Evolutionary conservation across 2,329 filamentous ascomycete genomes (phyloP), one percentile per base, ranked within the genome.

Genomic region (Fusarium miscanthi): DNA sequence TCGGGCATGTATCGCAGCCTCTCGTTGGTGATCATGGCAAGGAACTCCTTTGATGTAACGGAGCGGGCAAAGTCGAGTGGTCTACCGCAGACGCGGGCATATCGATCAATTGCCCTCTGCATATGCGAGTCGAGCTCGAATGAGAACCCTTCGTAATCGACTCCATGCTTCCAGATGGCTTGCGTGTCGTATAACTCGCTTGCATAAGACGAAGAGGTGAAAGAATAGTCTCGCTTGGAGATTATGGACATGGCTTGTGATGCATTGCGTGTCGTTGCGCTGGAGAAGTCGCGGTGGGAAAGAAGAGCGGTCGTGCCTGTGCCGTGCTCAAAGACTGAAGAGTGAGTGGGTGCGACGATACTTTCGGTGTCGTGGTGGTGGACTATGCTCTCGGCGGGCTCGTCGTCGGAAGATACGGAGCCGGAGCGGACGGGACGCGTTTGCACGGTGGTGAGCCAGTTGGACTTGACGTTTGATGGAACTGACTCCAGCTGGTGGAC

Each of bases 401-500:
- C 43, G 7, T 59, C 56, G 21, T 59, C 56, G 6, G 56, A 59
- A 2, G 56, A 59, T 3, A 59, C 11, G 5, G 56, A 59, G 21
- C 56, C 25, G 3, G 56, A 59, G 23, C 43, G 56, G 13, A 25
- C 2, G 1, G 42, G 56, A 0, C 33, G 49, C 4, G 56, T 40
- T 51, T 59, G 43, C 3, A 59, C 35, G 21, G 56, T 31, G 35
- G 43, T 51, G 33, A 51, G 33, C 56, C 56, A 59, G 43, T 59
- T 59, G 27, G 56, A 59, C 13, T 59, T 59, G 43, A 40, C 27
- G 27, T 59, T 59, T 27, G 56, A 59, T 1, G 56, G 25, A 13
- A 19, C 56, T 17, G 56, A 16, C 43, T 59, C 56, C 43, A 59
- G 43, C 27, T 59, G 56, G 9, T 59, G 56, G n/a, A 59, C 56